phyloP scores from a whole-genome alignment of 108 stramenopile genomes.

The Hondaea fermentalgiana region DNA sequence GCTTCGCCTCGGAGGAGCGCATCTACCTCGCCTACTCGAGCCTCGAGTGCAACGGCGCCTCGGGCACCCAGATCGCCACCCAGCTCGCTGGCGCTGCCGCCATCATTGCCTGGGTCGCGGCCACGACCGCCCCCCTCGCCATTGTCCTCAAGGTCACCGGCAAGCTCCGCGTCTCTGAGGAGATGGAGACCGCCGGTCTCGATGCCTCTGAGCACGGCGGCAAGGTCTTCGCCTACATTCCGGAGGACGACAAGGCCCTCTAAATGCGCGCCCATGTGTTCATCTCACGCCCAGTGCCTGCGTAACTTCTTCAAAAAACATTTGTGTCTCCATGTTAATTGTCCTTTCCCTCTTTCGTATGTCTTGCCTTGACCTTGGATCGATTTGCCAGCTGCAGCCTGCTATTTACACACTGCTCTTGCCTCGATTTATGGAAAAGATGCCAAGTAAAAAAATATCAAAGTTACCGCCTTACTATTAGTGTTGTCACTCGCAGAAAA shows the following conservation, averaged over 20 bases:
- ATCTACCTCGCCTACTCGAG: conserved; percentile 35
- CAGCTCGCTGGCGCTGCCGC: conserved; percentile 62
- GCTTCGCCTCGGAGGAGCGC: conserved; percentile 50
- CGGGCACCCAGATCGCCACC: conserved; percentile 54
- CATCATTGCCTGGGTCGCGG: conserved; percentile 65
- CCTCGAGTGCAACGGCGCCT: conserved; percentile 29
- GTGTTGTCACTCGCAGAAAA: too few species aligned
- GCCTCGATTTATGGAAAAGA: too few species aligned
- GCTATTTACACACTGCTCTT: too few species aligned
- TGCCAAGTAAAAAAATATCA: too few species aligned
- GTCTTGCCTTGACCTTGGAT: too few species aligned
- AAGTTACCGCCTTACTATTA: too few species aligned
- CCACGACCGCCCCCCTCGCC: conserved; percentile 67
- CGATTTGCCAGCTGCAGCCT: too few species aligned
- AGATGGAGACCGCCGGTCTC: conserved; percentile 49
- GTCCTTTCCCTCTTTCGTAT: too few species aligned
- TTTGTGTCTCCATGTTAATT: too few species aligned
- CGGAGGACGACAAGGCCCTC: background rate
- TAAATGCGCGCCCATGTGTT: background rate
- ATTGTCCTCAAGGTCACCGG: conserved; percentile 50
- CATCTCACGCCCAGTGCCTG: too few species aligned
- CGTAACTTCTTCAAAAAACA: too few species aligned
- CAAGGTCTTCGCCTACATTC: background rate
- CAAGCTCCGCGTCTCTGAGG: conserved; percentile 71
- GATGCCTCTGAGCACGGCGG: conserved; percentile 49